Conservation (phyloP, 306 rosid species). For the Castanea mollissima region DNA sequence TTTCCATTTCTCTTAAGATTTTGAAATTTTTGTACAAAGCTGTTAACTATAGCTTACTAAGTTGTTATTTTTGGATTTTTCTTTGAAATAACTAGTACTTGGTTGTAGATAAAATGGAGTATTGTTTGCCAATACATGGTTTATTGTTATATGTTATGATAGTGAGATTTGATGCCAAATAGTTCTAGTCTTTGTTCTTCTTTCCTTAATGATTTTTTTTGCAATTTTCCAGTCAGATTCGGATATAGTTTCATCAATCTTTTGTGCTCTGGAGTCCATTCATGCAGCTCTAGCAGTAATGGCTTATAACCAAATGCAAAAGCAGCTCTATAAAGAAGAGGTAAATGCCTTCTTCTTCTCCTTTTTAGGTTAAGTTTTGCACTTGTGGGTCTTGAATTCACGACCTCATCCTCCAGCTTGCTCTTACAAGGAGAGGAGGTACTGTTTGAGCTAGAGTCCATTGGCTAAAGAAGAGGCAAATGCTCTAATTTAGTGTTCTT, state of each 20-base stretch:
- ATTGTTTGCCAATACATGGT: not conserved
- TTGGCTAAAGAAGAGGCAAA: constrained; percentile 74
- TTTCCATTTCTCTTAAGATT: too few species aligned
- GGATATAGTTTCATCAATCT: constrained; percentile 63
- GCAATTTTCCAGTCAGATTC: constrained; percentile 74
- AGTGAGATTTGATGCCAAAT: not conserved
- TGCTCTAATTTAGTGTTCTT: not conserved
- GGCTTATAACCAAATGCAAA: constrained; percentile 88
- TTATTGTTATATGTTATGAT: not conserved
- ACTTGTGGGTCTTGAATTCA: too few species aligned
- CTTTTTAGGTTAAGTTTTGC: too few species aligned
- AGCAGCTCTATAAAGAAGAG: constrained; percentile 95
- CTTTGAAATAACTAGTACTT: too few species aligned
- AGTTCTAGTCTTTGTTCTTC: not conserved
- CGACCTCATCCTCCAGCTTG: too few species aligned
- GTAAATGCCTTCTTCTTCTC: constrained; percentile 17
- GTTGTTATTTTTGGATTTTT: too few species aligned
- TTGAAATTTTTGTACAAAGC: too few species aligned
- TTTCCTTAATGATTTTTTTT: constrained; percentile 4
- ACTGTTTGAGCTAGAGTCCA: too few species aligned
- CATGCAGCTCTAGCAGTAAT: constrained; percentile 91
- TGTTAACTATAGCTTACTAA: too few species aligned
- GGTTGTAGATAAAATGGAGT: too few species aligned
- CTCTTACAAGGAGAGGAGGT: too few species aligned
- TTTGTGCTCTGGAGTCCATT: constrained; percentile 87